These are phyloP conservation scores for Trypanosomatidae sp. DNA, from an alignment of 208 protist species.

Conservation along the genomic window DNA sequence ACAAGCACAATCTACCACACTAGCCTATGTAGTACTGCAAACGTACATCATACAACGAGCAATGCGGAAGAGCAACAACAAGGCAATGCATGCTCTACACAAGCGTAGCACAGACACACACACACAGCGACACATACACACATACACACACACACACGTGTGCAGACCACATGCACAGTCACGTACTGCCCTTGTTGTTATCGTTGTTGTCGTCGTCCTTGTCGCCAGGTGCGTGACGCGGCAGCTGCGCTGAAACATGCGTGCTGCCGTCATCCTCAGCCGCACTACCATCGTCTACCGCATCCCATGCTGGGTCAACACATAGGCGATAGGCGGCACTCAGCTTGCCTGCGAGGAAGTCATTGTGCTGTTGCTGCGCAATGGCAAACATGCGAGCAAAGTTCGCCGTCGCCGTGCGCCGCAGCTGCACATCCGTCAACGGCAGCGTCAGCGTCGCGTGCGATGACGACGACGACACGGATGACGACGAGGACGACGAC, in stretches of 20 bases:
- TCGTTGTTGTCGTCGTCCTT: background rate
- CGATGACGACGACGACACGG: background rate
- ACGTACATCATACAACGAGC: too few relatives aligned
- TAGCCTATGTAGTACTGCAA: too few relatives aligned
- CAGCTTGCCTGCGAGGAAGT: constrained; percentile 70
- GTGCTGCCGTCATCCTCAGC: background rate
- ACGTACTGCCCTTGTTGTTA: too few relatives aligned
- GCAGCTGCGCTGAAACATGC: too few relatives aligned
- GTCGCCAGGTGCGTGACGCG: background rate
- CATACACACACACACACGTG: background rate
- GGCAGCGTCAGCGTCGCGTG: constrained; percentile 2
- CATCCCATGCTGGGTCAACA: constrained; percentile 56
- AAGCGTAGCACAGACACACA: background rate
- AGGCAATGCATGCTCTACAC: background rate
- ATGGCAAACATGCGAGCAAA: constrained; percentile 52
- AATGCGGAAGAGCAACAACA: too few relatives aligned
- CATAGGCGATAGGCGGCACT: constrained; percentile 67
- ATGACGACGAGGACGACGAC: background rate
- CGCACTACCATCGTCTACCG: constrained; percentile 1
- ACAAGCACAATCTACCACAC: too few relatives aligned
- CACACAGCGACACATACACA: background rate
- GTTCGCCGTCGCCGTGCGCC: constrained; percentile 26
- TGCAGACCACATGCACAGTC: too few relatives aligned
- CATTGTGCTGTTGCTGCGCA: constrained; percentile 31
- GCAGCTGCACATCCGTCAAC: constrained; percentile 12